Evolutionary conservation across 495 filamentous ascomycete genomes (phyloP).

Genomic region (Xylaria sp.): DNA sequence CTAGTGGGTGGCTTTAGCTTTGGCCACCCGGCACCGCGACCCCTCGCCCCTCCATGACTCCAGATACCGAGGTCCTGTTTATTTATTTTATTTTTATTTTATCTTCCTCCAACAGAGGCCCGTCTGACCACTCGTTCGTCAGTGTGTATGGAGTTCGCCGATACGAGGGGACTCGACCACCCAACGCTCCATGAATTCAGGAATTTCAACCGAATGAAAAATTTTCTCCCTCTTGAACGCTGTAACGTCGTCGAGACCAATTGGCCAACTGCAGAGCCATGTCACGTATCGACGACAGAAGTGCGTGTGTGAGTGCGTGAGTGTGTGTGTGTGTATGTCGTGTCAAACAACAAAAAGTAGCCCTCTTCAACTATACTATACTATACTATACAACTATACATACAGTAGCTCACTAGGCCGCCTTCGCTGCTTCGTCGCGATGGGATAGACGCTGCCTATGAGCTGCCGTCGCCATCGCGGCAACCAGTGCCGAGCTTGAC

Average conservation of each 20-base stretch:
- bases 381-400: too few relatives aligned
- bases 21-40: constrained; percentile 3
- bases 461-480: constrained; percentile 6
- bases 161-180: constrained; percentile 13
- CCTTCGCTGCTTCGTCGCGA: constrained; percentile 4
- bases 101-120: not conserved
- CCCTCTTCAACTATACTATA: constrained; percentile 23
- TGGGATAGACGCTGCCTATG: constrained; percentile 12
- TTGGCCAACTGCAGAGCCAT: constrained; percentile 28
- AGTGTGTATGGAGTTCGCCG: constrained; percentile 13
- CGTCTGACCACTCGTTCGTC: constrained; percentile 17
- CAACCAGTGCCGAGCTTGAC: constrained; percentile 3
- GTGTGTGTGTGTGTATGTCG: constrained; percentile 24
- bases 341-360: constrained; percentile 9
- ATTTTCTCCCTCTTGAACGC: constrained; percentile 17
- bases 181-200: not conserved
- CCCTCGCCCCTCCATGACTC: not conserved
- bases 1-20: constrained; percentile 28
- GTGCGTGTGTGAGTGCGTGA: constrained; percentile 19
- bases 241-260: constrained; percentile 21
- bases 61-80: not conserved
- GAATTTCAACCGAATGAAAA: constrained; percentile 21
- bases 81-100: not conserved
- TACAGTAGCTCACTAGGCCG: too few relatives aligned
- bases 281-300: constrained; percentile 21